Base-by-base conservation (phyloP, 2,329 filamentous ascomycete genomes). In the Tetracladium maxilliforme region DNA sequence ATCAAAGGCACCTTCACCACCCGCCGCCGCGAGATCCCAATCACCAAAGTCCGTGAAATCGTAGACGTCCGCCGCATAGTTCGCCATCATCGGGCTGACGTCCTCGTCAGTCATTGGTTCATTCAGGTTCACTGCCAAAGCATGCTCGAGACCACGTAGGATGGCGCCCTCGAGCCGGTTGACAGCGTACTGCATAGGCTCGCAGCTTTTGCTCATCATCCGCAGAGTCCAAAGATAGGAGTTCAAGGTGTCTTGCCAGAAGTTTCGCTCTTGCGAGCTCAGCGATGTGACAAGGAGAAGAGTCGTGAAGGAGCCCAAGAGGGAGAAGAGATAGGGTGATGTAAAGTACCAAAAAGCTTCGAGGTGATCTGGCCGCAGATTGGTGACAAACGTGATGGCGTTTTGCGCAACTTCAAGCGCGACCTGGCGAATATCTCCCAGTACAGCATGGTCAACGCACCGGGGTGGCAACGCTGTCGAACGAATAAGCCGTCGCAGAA, bases 321-420 rank as follows among this genome's bases (percentile, higher is more conserved):
- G 43, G 4, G 53, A 53, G 14, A 56, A 52, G 29, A 54, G 54
- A 12, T 55, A 53, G 1, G 53, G 46, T 1, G 55, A 52, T 3
- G 50, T 49, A 22, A 56, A 56, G 29, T 54, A 54, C 55, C 55
- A 58, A 27, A 58, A 58, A 6, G 51, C 52, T 10, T 54, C 53
- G 2, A 56, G 48, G 20, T 59, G 55, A 25, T 58, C 54, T 4
- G 54, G 54, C n/a, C 52, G 50, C 6, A 58, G 34, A 4, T 45
- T 49, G 10, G 50, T 48, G 2, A 58, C 43, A 19, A 58, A 47
- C 18, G 47, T 43, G 10, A 56, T 54, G 1, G 52, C 54, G n/a
- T n/a, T n/a, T n/a, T n/a, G n/a, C n/a, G n/a, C n/a, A n/a, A n/a
- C n/a, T n/a, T n/a, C n/a, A n/a, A n/a, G n/a, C n/a, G n/a, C n/a